phyloP scores from a whole-genome alignment of 23 red algal genomes.

The Gracilaria domingensis region DNA sequence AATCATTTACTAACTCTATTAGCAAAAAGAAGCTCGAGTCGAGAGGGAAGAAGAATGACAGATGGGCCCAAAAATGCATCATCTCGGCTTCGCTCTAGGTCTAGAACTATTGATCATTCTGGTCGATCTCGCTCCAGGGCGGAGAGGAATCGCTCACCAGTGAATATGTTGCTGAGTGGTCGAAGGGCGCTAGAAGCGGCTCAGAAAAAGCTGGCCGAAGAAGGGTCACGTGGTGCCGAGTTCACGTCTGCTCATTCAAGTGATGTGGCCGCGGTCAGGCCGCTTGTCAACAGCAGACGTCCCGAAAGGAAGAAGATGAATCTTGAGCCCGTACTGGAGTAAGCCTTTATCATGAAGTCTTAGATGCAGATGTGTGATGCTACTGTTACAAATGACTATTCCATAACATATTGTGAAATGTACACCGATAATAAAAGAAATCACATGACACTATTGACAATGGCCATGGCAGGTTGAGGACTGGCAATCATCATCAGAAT shows the following conservation, averaged over 20 bases:
- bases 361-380: neutral
- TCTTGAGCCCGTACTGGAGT: conserved; percentile 24
- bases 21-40: neutral
- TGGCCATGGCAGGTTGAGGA: conserved; percentile 49
- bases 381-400: conserved; percentile 9
- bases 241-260: neutral
- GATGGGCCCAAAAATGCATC: neutral
- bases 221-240: neutral
- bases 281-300: neutral
- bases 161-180: conserved; percentile 15
- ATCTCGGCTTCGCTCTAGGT: conserved; percentile 23
- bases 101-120: conserved; percentile 8
- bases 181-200: conserved; percentile 20
- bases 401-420: neutral
- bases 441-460: conserved; percentile 53
- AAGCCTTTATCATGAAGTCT: neutral
- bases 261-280: conserved; percentile 2
- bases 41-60: neutral
- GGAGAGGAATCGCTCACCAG: conserved; percentile 9
- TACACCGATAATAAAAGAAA: neutral
- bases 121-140: neutral
- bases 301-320: neutral
- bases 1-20: conserved; percentile 47
- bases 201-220: neutral
- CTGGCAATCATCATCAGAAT: conserved; percentile 55